Evolutionary conservation across 345 rosid species (phyloP), one percentile per base, ranked within the genome.

Genomic region (Eutrema heterophyllum): DNA sequence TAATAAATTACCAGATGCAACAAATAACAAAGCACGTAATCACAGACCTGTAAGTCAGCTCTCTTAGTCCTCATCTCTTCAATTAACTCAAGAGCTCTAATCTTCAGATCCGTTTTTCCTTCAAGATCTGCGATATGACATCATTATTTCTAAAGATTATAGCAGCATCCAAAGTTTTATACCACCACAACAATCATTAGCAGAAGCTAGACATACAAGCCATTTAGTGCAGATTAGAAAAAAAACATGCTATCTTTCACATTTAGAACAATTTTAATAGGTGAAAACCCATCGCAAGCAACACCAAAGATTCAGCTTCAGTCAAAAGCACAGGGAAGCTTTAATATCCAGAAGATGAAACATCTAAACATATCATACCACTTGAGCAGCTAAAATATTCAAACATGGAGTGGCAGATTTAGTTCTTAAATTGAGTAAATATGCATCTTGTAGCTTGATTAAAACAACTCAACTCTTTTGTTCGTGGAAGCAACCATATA

Each of bases 41-140:
- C 18, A 64, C 29, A 49, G 61, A 96, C 99, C 98, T 96, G 98
- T 66, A 85, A 84, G 81, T 96, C 98, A 26, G 98, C 99, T 81
- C 99, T 86, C 86, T 86, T 85, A 32, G 81, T 90, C 81, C 98
- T 86, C 79, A 96, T 86, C 80, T 90, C 97, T 80, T 96, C 98
- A 48, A 92, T 91, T 44, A 87, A 88, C 81, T 96, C 99, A 58
- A 90, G 70, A 64, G 89, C 84, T 82, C 94, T 96, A 66, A 92
- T 96, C 85, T 90, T 96, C 68, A 81, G 78, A 83, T 96, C 99
- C 6, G 90, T 86, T 84, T 90, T 96, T 64, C 98, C 99, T 83
- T 96, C 98, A 54, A 83, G 85, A 84, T 96, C 98, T 96, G 83
- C 43, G 62, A 66, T 66, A 51, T 52, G 36, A 52, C 15, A 71